Conservation (phyloP, 1,284 basidiomycete genomes). For the Ustilago xerochloae region DNA sequence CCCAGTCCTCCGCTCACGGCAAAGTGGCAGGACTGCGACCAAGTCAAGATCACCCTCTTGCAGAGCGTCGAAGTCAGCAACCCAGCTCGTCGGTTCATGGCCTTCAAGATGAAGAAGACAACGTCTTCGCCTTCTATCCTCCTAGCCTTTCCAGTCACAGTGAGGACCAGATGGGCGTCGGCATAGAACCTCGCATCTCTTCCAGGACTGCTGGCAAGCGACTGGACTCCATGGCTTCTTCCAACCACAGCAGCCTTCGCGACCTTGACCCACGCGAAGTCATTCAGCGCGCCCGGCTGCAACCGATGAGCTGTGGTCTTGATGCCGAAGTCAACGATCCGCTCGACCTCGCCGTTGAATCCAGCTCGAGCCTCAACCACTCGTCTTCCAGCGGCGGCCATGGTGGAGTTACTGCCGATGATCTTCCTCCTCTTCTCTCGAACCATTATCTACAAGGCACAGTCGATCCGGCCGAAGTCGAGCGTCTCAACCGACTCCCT, state of each 20-base stretch:
- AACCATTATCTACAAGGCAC: slow-evolving; percentile 42
- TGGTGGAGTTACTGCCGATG: slow-evolving; percentile 21
- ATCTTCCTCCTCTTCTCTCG: slow-evolving; percentile 40
- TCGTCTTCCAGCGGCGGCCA: neutral
- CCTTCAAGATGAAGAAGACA: slow-evolving; percentile 20
- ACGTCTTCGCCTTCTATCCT: slow-evolving; percentile 38
- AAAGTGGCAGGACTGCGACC: slow-evolving; percentile 13
- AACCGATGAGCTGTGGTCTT: slow-evolving; percentile 24
- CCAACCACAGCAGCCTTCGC: slow-evolving; percentile 26
- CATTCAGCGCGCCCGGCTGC: slow-evolving; percentile 27
- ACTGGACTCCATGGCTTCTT: slow-evolving; percentile 23
- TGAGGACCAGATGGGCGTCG: neutral
- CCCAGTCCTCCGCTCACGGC: neutral
- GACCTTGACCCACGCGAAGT: slow-evolving; percentile 34
- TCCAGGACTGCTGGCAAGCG: neutral
- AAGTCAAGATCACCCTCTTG: slow-evolving; percentile 21
- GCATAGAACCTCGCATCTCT: neutral
- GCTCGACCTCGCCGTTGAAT: slow-evolving; percentile 1
- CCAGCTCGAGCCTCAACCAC: neutral
- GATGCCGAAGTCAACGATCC: slow-evolving; percentile 30
- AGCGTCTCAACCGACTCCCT: slow-evolving; percentile 33
- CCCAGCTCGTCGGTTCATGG: neutral
- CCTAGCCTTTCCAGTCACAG: slow-evolving; percentile 21
- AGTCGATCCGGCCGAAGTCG: slow-evolving; percentile 25
- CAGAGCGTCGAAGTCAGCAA: neutral